phyloP scores from a whole-genome alignment of 2,329 filamentous ascomycete species.

The Helotiales sp. region DNA sequence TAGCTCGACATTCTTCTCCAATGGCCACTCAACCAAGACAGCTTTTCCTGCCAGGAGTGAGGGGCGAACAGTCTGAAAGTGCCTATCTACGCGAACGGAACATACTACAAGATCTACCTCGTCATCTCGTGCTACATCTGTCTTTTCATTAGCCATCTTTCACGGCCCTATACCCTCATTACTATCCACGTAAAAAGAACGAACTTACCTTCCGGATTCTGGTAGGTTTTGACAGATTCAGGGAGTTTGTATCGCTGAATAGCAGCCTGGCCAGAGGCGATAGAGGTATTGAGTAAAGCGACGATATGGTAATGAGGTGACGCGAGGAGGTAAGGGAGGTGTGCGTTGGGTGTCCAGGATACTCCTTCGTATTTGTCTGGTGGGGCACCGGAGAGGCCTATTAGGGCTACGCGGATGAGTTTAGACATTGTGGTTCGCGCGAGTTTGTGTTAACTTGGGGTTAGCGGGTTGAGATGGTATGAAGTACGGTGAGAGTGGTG shows the following conservation, averaged over 20 bases:
- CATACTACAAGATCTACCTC: conserved; percentile 57
- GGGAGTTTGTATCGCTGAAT: conserved; percentile 45
- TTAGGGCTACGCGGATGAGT: conserved; percentile 55
- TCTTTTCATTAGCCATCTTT: too few relatives aligned
- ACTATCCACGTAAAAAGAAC: background rate
- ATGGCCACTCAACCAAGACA: conserved; percentile 59
- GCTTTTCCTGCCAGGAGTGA: conserved; percentile 52
- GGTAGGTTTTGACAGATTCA: conserved; percentile 47
- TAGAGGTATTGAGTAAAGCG: conserved; percentile 52
- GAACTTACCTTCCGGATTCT: conserved; percentile 40
- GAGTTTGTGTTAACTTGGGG: background rate
- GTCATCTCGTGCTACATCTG: conserved; percentile 45
- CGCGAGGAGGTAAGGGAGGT: conserved; percentile 59
- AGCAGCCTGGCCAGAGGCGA: conserved; percentile 44
- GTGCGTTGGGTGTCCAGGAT: conserved; percentile 55
- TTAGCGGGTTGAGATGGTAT: too few relatives aligned
- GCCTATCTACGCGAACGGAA: conserved; percentile 53
- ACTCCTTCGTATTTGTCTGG: conserved; percentile 33
- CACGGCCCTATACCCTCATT: too few relatives aligned
- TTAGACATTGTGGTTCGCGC: conserved; percentile 39
- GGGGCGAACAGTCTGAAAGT: conserved; percentile 52
- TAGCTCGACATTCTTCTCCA: conserved; percentile 45
- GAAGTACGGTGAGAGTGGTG: too few relatives aligned
- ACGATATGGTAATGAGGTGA: conserved; percentile 48
- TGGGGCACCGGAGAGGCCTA: conserved; percentile 56